A percentile compares a stretch with the other conserved stretches of the same genome.
Conservation (phyloP, 768 basidiomycete genomes). For the Trametes cingulata region DNA sequence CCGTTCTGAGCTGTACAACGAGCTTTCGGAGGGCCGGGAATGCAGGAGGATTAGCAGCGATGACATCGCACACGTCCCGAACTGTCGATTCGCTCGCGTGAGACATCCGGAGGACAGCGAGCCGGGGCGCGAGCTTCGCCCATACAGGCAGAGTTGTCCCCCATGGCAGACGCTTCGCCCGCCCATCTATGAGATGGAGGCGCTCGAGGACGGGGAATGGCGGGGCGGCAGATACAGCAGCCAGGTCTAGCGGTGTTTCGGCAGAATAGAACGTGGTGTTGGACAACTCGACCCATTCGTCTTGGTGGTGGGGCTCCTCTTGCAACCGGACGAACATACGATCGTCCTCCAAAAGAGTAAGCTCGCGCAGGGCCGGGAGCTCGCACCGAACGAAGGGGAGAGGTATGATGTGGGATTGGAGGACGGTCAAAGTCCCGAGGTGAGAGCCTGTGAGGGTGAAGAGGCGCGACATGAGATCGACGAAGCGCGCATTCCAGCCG, state of each 20-base stretch:
- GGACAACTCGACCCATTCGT: background rate
- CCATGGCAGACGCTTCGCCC: background rate
- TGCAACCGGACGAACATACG: slow-evolving; percentile 6
- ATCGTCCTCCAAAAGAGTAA: slow-evolving; percentile 6
- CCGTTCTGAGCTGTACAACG: background rate
- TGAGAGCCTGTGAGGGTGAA: background rate
- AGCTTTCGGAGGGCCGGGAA: slow-evolving; percentile 1
- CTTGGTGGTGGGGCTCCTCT: background rate
- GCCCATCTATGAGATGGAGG: slow-evolving; percentile 5
- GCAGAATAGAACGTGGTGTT: background rate
- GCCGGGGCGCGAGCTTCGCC: slow-evolving; percentile 1
- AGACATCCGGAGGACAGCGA: background rate
- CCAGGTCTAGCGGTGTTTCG: background rate
- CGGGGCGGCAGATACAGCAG: background rate
- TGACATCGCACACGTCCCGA: background rate
- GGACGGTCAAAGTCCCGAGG: slow-evolving; percentile 9
- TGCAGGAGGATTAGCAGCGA: background rate
- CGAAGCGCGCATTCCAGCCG: slow-evolving; percentile 4
- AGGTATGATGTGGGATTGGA: background rate
- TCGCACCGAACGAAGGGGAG: slow-evolving; percentile 3
- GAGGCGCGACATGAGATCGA: background rate
- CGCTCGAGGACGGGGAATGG: slow-evolving; percentile 5
- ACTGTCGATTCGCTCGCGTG: background rate
- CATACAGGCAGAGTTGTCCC: slow-evolving; percentile 1
- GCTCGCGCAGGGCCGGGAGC: slow-evolving; percentile 4